Conservation (phyloP, 805 yeast species). For the Candida glaebosa region DNA sequence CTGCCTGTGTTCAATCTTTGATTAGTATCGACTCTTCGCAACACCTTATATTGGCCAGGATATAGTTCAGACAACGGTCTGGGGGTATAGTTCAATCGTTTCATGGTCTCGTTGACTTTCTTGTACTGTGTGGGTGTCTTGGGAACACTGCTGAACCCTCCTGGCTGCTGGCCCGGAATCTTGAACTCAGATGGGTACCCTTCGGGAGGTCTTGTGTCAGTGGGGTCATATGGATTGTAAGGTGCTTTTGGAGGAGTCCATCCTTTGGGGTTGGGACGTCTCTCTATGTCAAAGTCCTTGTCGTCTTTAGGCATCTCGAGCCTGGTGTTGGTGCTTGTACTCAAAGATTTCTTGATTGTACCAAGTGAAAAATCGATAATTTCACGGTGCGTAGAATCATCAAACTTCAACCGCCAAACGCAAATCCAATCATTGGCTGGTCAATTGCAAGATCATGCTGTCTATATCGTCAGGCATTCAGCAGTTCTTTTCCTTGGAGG, state of each 20-base stretch:
- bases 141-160: constrained; percentile 56
- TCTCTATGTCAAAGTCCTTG: constrained; percentile 31
- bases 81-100: constrained; percentile 69
- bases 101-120: constrained; percentile 71
- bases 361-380: neutral
- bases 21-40: constrained; percentile 55
- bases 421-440: neutral
- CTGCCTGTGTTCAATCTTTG: constrained; percentile 58
- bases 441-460: constrained; percentile 1
- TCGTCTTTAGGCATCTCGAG: constrained; percentile 3
- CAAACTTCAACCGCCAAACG: too few relatives aligned
- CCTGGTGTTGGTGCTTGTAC: too few relatives aligned
- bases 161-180: constrained; percentile 59
- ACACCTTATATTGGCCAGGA: constrained; percentile 75
- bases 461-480: neutral
- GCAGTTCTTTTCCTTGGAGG: constrained; percentile 47
- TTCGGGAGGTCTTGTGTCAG: constrained; percentile 71
- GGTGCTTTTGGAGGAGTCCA: constrained; percentile 84
- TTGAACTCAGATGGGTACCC: constrained; percentile 84
- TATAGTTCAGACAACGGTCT: constrained; percentile 70
- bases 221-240: constrained; percentile 80
- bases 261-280: constrained; percentile 73
- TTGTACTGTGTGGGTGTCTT: constrained; percentile 64
- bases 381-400: neutral
- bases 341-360: neutral